phyloP scores from a whole-genome alignment of 441 rosid species.

The Gossypium schwendimanii region DNA sequence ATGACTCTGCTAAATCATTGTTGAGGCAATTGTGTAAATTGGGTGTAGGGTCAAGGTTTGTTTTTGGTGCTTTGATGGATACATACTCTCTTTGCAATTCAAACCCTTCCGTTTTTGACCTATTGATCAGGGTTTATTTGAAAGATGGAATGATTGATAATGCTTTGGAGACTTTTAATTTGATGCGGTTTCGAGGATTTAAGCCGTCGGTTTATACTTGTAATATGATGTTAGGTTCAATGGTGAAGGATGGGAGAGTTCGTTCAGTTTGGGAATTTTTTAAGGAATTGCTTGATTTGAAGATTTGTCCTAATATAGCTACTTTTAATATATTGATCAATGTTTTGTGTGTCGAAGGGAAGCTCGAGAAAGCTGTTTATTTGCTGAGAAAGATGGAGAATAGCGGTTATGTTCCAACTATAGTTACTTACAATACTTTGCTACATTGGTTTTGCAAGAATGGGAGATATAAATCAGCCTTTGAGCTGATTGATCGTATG shows the following conservation, averaged over 20 bases:
- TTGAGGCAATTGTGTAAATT: slow-evolving; percentile 41
- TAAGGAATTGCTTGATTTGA: slow-evolving; percentile 55
- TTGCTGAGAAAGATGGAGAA: slow-evolving; percentile 75
- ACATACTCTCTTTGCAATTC: slow-evolving; percentile 75
- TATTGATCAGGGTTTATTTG: slow-evolving; percentile 62
- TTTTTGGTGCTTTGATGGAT: slow-evolving; percentile 62
- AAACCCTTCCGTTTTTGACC: slow-evolving; percentile 80
- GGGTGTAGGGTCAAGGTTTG: slow-evolving; percentile 41
- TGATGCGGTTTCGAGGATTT: slow-evolving; percentile 63
- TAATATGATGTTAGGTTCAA: slow-evolving; percentile 49
- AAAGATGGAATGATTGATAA: slow-evolving; percentile 46
- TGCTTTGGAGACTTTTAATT: slow-evolving; percentile 49
- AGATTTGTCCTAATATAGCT: slow-evolving; percentile 65
- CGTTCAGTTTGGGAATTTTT: slow-evolving; percentile 62
- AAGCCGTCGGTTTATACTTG: slow-evolving; percentile 62
- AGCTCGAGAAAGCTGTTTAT: slow-evolving; percentile 50
- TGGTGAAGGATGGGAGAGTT: slow-evolving; percentile 42
- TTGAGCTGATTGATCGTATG: slow-evolving; percentile 59
- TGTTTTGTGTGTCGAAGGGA: slow-evolving; percentile 57
- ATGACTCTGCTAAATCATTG: slow-evolving; percentile 49
- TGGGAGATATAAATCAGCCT: slow-evolving; percentile 52
- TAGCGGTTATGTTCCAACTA: slow-evolving; percentile 58
- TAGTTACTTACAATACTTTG: slow-evolving; percentile 70
- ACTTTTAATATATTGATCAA: slow-evolving; percentile 81
- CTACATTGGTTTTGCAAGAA: slow-evolving; percentile 77